Evolutionary conservation across 257 asterid genomes (phyloP).

Genomic region (Rauvolfia tetraphylla): DNA sequence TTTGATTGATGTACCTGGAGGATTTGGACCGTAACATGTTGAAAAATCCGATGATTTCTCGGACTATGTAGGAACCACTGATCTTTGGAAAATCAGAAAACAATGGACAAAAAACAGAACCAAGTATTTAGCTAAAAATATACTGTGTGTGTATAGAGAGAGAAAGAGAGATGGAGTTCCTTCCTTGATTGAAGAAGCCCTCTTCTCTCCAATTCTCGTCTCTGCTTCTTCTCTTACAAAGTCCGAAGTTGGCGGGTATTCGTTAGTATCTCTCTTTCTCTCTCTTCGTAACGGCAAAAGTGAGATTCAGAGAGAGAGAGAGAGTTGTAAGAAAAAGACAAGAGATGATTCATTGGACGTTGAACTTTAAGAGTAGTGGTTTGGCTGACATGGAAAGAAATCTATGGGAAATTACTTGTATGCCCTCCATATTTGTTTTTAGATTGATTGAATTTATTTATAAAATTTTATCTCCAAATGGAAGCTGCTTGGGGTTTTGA

Average conservation of each 20-base stretch:
- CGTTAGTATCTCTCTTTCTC: slow-evolving; percentile 6
- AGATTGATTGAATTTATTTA: no score
- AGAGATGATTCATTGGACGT: not conserved
- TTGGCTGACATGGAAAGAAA: slow-evolving; percentile 13
- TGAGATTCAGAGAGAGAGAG: slow-evolving; percentile 8
- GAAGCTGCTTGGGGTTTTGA: slow-evolving; percentile 7
- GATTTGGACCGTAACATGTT: slow-evolving; percentile 67
- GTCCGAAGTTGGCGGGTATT: slow-evolving; percentile 58
- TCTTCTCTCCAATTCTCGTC: not conserved
- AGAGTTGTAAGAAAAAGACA: slow-evolving; percentile 18
- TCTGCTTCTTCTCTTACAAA: slow-evolving; percentile 18
- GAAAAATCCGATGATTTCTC: slow-evolving; percentile 27
- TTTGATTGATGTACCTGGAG: slow-evolving; percentile 49
- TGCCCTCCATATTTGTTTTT: not conserved
- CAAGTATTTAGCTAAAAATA: slow-evolving; percentile 1
- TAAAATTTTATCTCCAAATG: slow-evolving; percentile 3
- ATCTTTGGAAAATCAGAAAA: slow-evolving; percentile 43
- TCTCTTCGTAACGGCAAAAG: slow-evolving; percentile 25
- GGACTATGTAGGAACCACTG: slow-evolving; percentile 27
- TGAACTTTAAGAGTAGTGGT: not conserved
- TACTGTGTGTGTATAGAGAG: slow-evolving; percentile 4
- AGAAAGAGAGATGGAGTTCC: not conserved
- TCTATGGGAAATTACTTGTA: not conserved
- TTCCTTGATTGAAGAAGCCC: not conserved
- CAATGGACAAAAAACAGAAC: slow-evolving; percentile 4